Conservation (phyloP, 2,329 filamentous ascomycete species). For the Sphaerostilbella broomeana region DNA sequence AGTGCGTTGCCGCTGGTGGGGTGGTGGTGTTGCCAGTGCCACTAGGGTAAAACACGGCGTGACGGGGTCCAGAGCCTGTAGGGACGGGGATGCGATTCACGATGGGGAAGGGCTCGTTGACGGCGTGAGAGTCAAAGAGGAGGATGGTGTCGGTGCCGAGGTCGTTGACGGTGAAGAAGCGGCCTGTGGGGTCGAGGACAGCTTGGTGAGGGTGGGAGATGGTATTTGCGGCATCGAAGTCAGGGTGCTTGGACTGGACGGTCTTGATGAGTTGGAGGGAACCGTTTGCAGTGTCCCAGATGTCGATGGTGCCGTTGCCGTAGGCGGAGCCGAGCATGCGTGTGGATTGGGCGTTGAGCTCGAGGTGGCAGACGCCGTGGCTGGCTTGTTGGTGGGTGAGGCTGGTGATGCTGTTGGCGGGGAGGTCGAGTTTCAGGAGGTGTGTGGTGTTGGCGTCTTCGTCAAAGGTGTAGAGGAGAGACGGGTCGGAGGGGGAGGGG, state of each 20-base stretch:
- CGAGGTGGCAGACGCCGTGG: conserved; percentile 41
- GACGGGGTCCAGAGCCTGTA: conserved; percentile 43
- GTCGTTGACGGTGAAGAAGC: conserved; percentile 43
- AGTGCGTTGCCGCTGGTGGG: conserved; percentile 38
- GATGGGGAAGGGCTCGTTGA: conserved; percentile 33
- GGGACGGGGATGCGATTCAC: conserved; percentile 28
- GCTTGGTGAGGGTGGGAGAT: conserved; percentile 41
- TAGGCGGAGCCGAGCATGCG: conserved; percentile 41
- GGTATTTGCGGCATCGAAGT: conserved; percentile 19
- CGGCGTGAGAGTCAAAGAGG: conserved; percentile 33
- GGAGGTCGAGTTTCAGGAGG: conserved; percentile 32
- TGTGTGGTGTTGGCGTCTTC: conserved; percentile 36
- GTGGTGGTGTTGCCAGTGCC: conserved; percentile 14
- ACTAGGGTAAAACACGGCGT: conserved; percentile 40
- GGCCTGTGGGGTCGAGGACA: conserved; percentile 41
- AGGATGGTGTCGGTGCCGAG: conserved; percentile 42
- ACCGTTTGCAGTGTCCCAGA: conserved; percentile 37
- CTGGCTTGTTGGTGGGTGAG: conserved; percentile 29
- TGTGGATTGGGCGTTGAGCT: conserved; percentile 37
- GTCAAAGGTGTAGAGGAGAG: conserved; percentile 40
- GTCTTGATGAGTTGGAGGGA: conserved; percentile 33
- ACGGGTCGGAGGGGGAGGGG: conserved; percentile 26
- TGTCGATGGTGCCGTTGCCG: conserved; percentile 35
- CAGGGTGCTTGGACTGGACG: conserved; percentile 24
- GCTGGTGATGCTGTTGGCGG: conserved; percentile 19